A percentile compares a stretch with the other conserved stretches of the same genome.
These are phyloP conservation scores for Gymnopilus dilepis DNA, from an alignment of 768 basidiomycete genomes.

Conservation along the genomic window DNA sequence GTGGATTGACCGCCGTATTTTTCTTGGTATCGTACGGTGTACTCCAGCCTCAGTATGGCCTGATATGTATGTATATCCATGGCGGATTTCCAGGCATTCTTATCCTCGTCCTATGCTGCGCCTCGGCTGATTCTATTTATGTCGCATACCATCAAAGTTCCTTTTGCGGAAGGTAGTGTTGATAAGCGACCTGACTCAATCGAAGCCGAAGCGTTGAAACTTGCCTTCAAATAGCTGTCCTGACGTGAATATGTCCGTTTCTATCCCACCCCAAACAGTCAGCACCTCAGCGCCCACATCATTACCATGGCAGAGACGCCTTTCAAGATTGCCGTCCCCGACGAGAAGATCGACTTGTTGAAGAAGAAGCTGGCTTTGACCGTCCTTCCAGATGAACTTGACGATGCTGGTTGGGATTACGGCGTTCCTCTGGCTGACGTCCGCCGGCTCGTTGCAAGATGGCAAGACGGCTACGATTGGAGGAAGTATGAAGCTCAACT, in stretches of 20 bases:
- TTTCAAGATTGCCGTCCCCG: constrained; percentile 55
- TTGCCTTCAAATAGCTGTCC: background rate
- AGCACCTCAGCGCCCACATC: background rate
- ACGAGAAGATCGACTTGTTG: constrained; percentile 46
- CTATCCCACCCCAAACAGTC: background rate
- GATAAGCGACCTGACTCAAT: background rate
- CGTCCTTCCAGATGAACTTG: constrained; percentile 61
- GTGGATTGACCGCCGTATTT: no score
- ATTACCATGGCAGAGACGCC: constrained; percentile 35
- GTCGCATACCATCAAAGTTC: background rate
- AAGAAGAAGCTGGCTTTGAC: constrained; percentile 51
- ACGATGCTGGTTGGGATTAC: constrained; percentile 55
- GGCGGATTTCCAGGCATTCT: no score
- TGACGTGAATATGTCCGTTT: background rate
- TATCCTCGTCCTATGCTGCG: background rate
- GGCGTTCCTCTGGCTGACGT: constrained; percentile 56
- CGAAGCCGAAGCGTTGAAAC: background rate
- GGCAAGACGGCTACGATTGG: constrained; percentile 63
- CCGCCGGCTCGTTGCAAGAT: constrained; percentile 48
- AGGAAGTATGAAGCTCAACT: constrained; percentile 52
- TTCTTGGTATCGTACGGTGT: no score
- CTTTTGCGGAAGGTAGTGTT: background rate
- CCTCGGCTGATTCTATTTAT: background rate
- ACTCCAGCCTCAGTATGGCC: no score
- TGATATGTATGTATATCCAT: no score